Evolutionary conservation across 1,284 basidiomycete species (phyloP), one percentile per base, ranked within the genome.

Genomic region (Puccinia triticina): DNA sequence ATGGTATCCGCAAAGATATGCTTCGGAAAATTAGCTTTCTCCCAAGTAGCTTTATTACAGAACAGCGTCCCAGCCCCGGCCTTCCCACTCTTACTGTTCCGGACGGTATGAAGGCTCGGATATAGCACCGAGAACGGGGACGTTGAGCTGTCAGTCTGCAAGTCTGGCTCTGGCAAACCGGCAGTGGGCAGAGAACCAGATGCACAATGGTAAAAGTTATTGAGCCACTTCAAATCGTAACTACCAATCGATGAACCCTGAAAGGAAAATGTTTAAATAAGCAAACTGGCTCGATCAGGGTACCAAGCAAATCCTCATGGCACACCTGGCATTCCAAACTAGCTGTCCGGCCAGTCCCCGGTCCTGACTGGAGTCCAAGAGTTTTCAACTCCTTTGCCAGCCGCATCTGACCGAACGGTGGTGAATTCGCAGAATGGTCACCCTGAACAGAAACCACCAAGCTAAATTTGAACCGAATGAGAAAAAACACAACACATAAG

Each of bases 241-340:
- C 71, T 46, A n/a, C 80, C 80, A 18, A 82, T 75, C 23, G 80
- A 82, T 21, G 80, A 82, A 26, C 80, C 80, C 80, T 82, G 43
- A 0, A 26, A 61, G 34, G 29, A 66, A 18, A 66, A 7, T 50
- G 48, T 2, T 64, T 18, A 7, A 32, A 48, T 40, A 3, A 81
- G 55, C 40, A 82, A 50, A 46, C 71, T 55, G 43, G 66, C 2
- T 53, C 2, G n/a, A 21, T 34, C 7, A 4, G 55, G 21, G 26
- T 3, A 23, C 10, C 29, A 26, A 34, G 1, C 26, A 61, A 48
- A 55, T 34, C n/a, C 14, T 53, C 2, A 29, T 26, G 21, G 40
- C 72, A 10, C 50, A 82, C 80, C 50, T 66, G 57, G n/a, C 80
- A 82, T 75, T 82, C 80, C 48, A 82, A 55, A 64, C 12, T 64